Evolutionary conservation across 768 basidiomycete species (phyloP), one percentile per base, ranked within the genome.

Genomic region (Suillus lakei): DNA sequence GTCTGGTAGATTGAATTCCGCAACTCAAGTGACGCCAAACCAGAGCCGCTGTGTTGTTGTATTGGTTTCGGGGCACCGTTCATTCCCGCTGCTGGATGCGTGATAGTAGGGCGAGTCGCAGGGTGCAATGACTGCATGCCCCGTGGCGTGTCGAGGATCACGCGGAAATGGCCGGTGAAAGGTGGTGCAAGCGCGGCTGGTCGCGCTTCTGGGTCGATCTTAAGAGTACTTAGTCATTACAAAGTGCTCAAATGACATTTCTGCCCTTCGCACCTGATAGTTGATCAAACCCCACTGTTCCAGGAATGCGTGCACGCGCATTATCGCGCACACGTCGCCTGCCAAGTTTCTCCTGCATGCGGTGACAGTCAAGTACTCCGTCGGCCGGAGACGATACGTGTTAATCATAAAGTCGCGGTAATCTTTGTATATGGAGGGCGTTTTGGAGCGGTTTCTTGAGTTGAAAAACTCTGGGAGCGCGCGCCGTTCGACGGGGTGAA

Each of bases 361-460:
- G 2, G 98, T 99, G 65, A 99, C 93, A 21, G 98, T 99, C 64
- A 99, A 85, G 72, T 99, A 99, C 76, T 99, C 98, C 28, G 86
- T 86, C 2, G 98, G 98, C 60, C 98, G 86, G 44, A 99, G 84
- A 60, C 98, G 85, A 78, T 98, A 99, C 1, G 98, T 96, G 81
- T 99, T 98, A 77, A 99, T 88, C 97, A 99, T 99, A 71, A 99
- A 99, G 83, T 99, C 97, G 66, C 98, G 89, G 73, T 99, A 99
- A 76, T 99, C 97, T 78, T 99, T 99, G 84, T 99, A 99, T 67
- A 98, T 95, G 23, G 93, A 85, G 0, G 98, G 97, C 2, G 97
- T 98, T 81, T 99, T 99, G 67, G 90, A 92, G 63, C 96, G 81
- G 77, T 99, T 98, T 61, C 95, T 85, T 53, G 92, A 93, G 76